Evolutionary conservation across 176 grass and related monocot genomes (phyloP).

Genomic region (Ampelocalamus luodianensis): DNA sequence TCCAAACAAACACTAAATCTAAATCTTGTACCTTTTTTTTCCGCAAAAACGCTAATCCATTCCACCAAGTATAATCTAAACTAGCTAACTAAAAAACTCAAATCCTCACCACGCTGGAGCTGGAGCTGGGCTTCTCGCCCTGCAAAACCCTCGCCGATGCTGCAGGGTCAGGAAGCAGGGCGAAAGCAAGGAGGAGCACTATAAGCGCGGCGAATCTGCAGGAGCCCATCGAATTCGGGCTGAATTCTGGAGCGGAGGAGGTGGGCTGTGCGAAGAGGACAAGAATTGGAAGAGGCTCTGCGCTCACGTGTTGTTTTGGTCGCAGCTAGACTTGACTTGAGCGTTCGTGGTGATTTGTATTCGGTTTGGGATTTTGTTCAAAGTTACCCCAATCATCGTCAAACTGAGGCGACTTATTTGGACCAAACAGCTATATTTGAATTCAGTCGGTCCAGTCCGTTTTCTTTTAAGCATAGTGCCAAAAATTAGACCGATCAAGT

Average conservation of each 20-base stretch:
- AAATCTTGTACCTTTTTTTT: not conserved
- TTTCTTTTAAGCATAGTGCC: too few species aligned
- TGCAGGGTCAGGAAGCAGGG: slow-evolving; percentile 15
- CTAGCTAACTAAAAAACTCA: not conserved
- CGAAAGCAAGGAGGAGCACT: slow-evolving; percentile 42
- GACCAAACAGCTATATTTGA: not conserved
- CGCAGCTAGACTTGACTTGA: slow-evolving; percentile 19
- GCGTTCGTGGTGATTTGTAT: not conserved
- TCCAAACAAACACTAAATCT: slow-evolving; percentile 2
- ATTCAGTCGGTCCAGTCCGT: not conserved
- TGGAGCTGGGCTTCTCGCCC: slow-evolving; percentile 40
- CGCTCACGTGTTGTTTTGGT: not conserved
- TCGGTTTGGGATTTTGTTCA: not conserved
- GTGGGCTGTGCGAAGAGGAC: slow-evolving; percentile 11
- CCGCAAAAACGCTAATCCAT: not conserved
- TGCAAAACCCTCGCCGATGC: slow-evolving; percentile 43
- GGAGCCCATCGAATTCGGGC: slow-evolving; percentile 33
- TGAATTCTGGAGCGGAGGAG: not conserved
- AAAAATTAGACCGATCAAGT: too few species aligned
- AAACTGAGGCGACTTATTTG: not conserved
- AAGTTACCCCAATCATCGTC: not conserved
- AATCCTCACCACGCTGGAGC: slow-evolving; percentile 47
- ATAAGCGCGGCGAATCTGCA: slow-evolving; percentile 16
- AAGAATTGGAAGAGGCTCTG: not conserved
- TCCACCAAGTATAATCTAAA: not conserved